Percentiles rank a stretch among this genome's conserved stretches.
phyloP scores from a whole-genome alignment of 495 filamentous ascomycete species.

The Penicillium canescens region DNA sequence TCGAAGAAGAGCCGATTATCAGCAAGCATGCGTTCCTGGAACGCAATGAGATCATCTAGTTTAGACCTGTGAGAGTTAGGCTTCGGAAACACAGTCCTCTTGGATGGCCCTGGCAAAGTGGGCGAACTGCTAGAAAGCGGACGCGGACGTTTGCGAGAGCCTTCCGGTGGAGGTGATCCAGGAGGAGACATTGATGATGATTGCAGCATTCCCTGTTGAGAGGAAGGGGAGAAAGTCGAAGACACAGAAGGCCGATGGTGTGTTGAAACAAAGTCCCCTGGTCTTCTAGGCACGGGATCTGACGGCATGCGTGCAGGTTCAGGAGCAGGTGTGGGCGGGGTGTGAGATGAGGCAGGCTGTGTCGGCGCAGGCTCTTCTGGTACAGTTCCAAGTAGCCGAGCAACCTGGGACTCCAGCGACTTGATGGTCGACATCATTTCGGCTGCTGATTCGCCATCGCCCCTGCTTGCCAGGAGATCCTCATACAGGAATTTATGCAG shows the following conservation, averaged over 20 bases:
- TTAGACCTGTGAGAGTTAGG: slow-evolving; percentile 1
- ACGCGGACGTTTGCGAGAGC: slow-evolving; percentile 21
- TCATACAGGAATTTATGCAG: slow-evolving; percentile 35
- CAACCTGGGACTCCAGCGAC: slow-evolving; percentile 7
- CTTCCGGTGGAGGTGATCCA: not conserved
- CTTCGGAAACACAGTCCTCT: slow-evolving; percentile 6
- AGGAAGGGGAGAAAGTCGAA: slow-evolving; percentile 14
- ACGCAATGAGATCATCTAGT: slow-evolving; percentile 9
- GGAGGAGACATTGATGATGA: not conserved
- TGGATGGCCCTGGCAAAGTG: slow-evolving; percentile 10
- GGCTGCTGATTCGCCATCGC: slow-evolving; percentile 8
- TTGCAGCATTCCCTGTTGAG: not conserved
- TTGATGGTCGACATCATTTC: slow-evolving; percentile 11
- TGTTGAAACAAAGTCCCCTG: not conserved
- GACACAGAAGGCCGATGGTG: slow-evolving; percentile 20
- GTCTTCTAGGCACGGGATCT: not conserved
- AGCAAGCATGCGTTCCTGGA: slow-evolving; percentile 5
- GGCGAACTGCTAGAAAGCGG: slow-evolving; percentile 14
- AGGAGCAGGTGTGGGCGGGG: not conserved
- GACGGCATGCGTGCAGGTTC: not conserved
- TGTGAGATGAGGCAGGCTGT: not conserved
- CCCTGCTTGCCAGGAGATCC: slow-evolving; percentile 27
- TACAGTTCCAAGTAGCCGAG: slow-evolving; percentile 10
- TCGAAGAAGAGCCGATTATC: not conserved
- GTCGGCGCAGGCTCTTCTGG: not conserved